A percentile compares a stretch with the other conserved stretches of the same genome.
These are phyloP conservation scores for Discostella stelligeroides DNA, from an alignment of 108 stramenopile species.

Conservation along the genomic window DNA sequence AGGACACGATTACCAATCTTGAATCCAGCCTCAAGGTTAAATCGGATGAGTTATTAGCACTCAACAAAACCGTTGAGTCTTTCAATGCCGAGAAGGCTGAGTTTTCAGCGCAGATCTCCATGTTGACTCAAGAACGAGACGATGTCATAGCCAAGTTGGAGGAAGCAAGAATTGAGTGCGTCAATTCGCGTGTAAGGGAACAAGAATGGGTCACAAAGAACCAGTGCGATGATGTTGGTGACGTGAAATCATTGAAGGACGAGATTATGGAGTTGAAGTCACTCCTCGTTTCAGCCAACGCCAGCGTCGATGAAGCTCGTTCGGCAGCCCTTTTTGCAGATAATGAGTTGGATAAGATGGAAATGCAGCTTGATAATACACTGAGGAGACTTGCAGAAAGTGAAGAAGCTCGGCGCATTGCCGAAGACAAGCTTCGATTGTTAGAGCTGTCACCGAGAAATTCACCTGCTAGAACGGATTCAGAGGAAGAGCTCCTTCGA, in stretches of 20 bases:
- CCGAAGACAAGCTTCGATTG: slow-evolving; percentile 45
- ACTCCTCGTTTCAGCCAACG: slow-evolving; percentile 63
- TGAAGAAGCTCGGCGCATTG: slow-evolving; percentile 34
- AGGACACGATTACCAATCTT: slow-evolving; percentile 5
- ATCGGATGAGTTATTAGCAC: neutral
- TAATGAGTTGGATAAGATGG: slow-evolving; percentile 41
- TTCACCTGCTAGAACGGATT: slow-evolving; percentile 34
- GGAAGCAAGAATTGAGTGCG: neutral
- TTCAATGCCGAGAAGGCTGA: slow-evolving; percentile 9
- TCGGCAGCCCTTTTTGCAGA: slow-evolving; percentile 43
- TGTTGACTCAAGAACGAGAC: slow-evolving; percentile 10
- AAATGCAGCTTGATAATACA: slow-evolving; percentile 49
- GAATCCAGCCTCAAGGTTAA: slow-evolving; percentile 1
- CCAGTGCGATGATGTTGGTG: slow-evolving; percentile 12
- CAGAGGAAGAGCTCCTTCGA: slow-evolving; percentile 62
- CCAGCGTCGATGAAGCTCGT: slow-evolving; percentile 66
- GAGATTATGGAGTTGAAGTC: slow-evolving; percentile 64
- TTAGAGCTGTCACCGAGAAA: slow-evolving; percentile 38
- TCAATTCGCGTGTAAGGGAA: neutral
- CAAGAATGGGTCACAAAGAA: slow-evolving; percentile 21
- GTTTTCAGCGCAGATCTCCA: neutral
- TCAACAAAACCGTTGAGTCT: neutral
- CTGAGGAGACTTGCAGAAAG: slow-evolving; percentile 37
- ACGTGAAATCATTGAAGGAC: slow-evolving; percentile 19
- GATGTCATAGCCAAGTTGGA: neutral